Evolutionary conservation across 306 rosid genomes (phyloP), one percentile per base, ranked within the genome.

Genomic region (Comarum palustre): DNA sequence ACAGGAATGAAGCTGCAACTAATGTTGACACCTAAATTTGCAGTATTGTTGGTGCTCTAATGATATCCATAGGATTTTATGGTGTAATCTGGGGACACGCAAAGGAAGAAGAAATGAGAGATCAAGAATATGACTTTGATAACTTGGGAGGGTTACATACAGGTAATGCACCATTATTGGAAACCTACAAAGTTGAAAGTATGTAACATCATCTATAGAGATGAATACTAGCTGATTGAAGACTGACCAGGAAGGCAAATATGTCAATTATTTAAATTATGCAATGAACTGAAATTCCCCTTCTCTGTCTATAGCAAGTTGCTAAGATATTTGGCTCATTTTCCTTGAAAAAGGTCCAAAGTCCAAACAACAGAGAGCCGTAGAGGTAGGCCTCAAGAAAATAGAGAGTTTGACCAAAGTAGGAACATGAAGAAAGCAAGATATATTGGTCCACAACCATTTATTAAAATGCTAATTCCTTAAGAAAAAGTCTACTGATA

Each of bases 41-140:
- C 84, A 90, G 98, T 81, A 59, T 86, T 27, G 48, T 89, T 51
- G 97, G 97, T 79, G 98, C 90, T 77, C 81, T 88, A 58, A 69
- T 86, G 72, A 85, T 89, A 82, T 85, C 93, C 0, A 68, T 89
- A 36, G 97, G 96, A 15, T 87, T 93, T 84, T 93, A 89, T 47
- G 78, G 88, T 24, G 97, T 93, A 12, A 82, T 93, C 86, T 93
- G 96, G 98, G 98, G 96, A 47, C 86, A 93, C 76, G 75, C 90
- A 73, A 83, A 78, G 69, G 98, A 90, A 76, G 90, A 79, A 12
- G 68, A 63, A 50, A 39, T 7, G 69, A 71, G 34, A 31, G 88
- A 45, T 20, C 71, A 80, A 45, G 83, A 84, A 38, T 17, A 20
- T 29, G 82, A 24, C 68, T 71, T 25, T 62, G 74, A 65, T 22